Evolutionary conservation across 176 grass and related monocot genomes (phyloP).

Genomic region (Bothriochloa decipiens): DNA sequence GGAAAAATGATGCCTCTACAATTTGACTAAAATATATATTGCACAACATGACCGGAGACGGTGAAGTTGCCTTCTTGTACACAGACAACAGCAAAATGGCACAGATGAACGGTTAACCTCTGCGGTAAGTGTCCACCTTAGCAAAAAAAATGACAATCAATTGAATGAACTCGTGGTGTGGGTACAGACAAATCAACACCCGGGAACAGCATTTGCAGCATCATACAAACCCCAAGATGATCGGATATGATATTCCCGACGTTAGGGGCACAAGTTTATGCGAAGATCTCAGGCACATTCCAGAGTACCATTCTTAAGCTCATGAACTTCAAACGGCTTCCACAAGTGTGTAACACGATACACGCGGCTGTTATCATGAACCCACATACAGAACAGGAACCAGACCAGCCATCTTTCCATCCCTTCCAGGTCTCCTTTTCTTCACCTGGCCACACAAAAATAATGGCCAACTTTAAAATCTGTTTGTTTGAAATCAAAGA

Average conservation of each 20-base stretch:
- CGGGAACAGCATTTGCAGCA: conserved; percentile 1
- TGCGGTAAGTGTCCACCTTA: conserved; percentile 20
- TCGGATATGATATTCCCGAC: conserved; percentile 5
- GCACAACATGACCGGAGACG: conserved; percentile 18
- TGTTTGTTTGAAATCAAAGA: not conserved
- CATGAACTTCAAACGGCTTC: conserved; percentile 21
- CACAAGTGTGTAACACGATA: not conserved
- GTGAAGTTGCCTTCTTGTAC: not conserved
- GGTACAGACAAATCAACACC: not conserved
- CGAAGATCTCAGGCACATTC: not conserved
- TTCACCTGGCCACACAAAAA: conserved; percentile 73
- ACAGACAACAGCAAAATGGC: not conserved
- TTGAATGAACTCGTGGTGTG: conserved; percentile 37
- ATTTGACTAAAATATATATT: conserved; percentile 33
- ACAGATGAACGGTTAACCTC: conserved; percentile 3
- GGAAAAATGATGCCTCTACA: conserved; percentile 13
- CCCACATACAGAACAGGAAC: conserved; percentile 96
- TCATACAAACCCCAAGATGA: not conserved
- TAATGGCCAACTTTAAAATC: not conserved
- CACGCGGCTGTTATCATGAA: conserved; percentile 54
- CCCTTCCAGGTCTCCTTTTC: conserved; percentile 98
- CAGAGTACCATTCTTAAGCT: not conserved
- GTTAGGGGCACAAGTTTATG: not conserved
- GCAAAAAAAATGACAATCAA: conserved; percentile 37
- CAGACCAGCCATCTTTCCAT: conserved; percentile 84